A percentile compares a stretch with the other conserved stretches of the same genome.
phyloP scores from a whole-genome alignment of 1,139 yeast species.

The Yamadazyma atlantica region DNA sequence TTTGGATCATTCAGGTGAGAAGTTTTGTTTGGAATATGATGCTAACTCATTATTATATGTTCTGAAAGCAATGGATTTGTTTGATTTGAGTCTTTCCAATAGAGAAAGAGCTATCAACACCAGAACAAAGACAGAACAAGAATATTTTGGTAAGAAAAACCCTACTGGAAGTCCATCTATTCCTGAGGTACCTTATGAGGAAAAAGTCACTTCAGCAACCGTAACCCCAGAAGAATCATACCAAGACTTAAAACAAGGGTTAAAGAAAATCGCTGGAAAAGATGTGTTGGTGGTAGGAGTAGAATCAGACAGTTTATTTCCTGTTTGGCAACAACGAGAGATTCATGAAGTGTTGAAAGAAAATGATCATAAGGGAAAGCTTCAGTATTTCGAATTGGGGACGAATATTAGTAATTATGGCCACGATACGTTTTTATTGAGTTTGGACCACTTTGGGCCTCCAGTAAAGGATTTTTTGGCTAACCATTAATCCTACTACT shows the following conservation, averaged over 20 bases:
- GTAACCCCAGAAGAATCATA: conserved; percentile 53
- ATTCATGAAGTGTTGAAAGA: conserved; percentile 58
- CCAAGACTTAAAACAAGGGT: conserved; percentile 64
- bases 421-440: conserved; percentile 84
- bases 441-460: conserved; percentile 74
- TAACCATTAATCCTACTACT: no score
- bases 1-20: conserved; percentile 92
- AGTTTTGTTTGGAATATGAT: conserved; percentile 87
- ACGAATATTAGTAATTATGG: conserved; percentile 79
- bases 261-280: conserved; percentile 60
- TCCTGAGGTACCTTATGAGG: conserved; percentile 58
- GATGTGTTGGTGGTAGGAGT: conserved; percentile 83
- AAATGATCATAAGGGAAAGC: conserved; percentile 25
- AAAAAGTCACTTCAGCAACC: conserved; percentile 37
- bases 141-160: conserved; percentile 16
- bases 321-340: conserved; percentile 93
- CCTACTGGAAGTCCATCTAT: conserved; percentile 21
- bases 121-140: conserved; percentile 36
- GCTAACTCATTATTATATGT: conserved; percentile 85
- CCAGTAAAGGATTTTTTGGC: conserved; percentile 59
- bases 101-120: conserved; percentile 43
- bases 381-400: conserved; percentile 71
- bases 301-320: conserved; percentile 86
- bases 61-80: conserved; percentile 92
- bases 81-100: conserved; percentile 66